phyloP scores from a whole-genome alignment of 176 grass and related monocot genomes.

The Coix lacrymajobi region DNA sequence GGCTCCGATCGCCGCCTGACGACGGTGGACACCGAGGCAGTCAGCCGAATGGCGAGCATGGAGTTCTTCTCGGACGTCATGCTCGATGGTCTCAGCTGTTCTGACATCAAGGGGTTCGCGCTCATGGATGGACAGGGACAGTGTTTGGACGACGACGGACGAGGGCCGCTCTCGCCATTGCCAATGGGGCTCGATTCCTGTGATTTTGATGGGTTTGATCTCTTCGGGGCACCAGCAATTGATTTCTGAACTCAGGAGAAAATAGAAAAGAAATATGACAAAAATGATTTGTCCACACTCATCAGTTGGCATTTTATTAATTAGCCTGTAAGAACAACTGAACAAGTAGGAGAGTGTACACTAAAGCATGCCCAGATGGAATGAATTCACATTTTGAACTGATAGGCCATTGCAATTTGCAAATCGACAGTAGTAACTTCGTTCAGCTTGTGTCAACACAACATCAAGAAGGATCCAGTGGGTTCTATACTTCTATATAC shows the following conservation, averaged over 20 bases:
- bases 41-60: constrained; percentile 11
- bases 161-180: constrained; percentile 18
- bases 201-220: constrained; percentile 46
- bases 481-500: not conserved
- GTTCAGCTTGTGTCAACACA: not conserved
- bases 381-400: not conserved
- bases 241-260: constrained; percentile 22
- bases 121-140: constrained; percentile 8
- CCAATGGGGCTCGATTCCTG: constrained; percentile 34
- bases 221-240: constrained; percentile 13
- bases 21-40: not conserved
- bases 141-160: constrained; percentile 18
- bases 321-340: constrained; percentile 3
- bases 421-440: not conserved
- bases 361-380: not conserved
- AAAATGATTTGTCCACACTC: not conserved
- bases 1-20: not conserved
- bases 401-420: not conserved
- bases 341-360: not conserved
- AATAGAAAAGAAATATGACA: not conserved
- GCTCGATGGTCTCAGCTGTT: constrained; percentile 15
- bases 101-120: constrained; percentile 11
- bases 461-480: not conserved
- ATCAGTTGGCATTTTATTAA: not conserved
- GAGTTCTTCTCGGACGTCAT: constrained; percentile 18